Base-by-base conservation (phyloP, 139 green algal genomes). In the Diplosphaera chodatii region DNA sequence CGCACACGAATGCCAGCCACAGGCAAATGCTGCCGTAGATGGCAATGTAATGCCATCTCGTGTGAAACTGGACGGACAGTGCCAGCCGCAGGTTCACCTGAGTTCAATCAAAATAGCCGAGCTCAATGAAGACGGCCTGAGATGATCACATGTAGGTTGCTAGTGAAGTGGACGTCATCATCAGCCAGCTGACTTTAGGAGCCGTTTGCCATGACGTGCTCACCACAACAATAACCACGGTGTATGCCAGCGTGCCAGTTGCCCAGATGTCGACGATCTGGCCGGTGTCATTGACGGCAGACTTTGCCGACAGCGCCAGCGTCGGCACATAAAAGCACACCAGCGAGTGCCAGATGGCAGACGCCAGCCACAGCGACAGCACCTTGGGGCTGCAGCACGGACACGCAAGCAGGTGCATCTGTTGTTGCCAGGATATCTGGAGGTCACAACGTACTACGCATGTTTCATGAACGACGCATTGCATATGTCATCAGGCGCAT, bases 1-100 rank as follows among this genome's bases (percentile, higher is more conserved):
- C 41, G 67, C 77, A 27, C 33, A 84, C 64, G 68, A 80, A 78
- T 33, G 67, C 32, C 23, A 74, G 79, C 70, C 75, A 87, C 5
- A 82, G 27, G 16, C 25, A 40, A 32, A 89, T 81, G 70, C 65
- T 80, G 41, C 72, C 71, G 59, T 40, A 72, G 13, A 84, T 70
- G 56, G 40, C 66, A 15, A 81, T 25, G 69, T 78, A 74, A 69
- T 86, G 80, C 41, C 70, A 75, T 25, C 37, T 59, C 4, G 78
- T 90, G 31, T 78, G 76, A 66, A 76, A 85, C 68, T 69, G 69
- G 28, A 74, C 55, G 25, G 68, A 55, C 55, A 83, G 68, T 5
- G 76, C 40, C 37, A 90, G 76, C 56, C 80, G 72, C 32, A 85
- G 29, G 80, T 88, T 88, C n/a, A 90, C 75, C 66, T 70, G 66